Base-by-base conservation (phyloP, 1,284 basidiomycete species). In the Pterula multifida region DNA sequence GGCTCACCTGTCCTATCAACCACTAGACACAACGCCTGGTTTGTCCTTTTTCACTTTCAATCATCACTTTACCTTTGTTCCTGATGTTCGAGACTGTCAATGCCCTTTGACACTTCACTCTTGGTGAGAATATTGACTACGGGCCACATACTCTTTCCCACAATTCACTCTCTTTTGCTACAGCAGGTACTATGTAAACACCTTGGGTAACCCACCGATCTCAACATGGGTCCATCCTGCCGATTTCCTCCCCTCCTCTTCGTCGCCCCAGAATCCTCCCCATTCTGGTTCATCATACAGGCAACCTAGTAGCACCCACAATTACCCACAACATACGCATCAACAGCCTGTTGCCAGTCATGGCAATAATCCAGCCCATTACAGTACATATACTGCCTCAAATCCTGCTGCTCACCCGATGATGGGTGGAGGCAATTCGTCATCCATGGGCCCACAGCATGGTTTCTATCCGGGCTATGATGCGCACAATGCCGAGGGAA, bases 101-200 rank as follows among this genome's bases (percentile, higher is more conserved):
- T 6, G 6, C 28, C 6, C 17, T 19, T 6, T 22, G 26, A 46
- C 48, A 24, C 26, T 22, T 24, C 60, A 25, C 22, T 15, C 36
- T 36, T 35, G 39, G 50, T 50, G 23, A 51, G 44, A 24, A 47
- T 26, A 36, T 39, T 48, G 26, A 50, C 48, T 1, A 23, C 3
- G 21, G 35, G 28, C 17, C 44, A 28, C 48, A 11, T 42, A 24
- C 12, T 22, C 24, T 23, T 28, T 25, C 21, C 21, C 46, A 39
- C 23, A 46, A n/a, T 12, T 25, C 26, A 11, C 24, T 11, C 36
- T 6, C 45, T 52, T 28, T 42, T 42, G 13, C n/a, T 26, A 28
- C 2, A 28, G 1, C 55, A 85, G 83, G 82, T 86, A 77, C 68
- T 86, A 85, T 55, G 78, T 86, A 45, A 77, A 86, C 56, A 32